phyloP scores from a whole-genome alignment of 2,329 filamentous ascomycete genomes.

The Triangularia verruculosa region DNA sequence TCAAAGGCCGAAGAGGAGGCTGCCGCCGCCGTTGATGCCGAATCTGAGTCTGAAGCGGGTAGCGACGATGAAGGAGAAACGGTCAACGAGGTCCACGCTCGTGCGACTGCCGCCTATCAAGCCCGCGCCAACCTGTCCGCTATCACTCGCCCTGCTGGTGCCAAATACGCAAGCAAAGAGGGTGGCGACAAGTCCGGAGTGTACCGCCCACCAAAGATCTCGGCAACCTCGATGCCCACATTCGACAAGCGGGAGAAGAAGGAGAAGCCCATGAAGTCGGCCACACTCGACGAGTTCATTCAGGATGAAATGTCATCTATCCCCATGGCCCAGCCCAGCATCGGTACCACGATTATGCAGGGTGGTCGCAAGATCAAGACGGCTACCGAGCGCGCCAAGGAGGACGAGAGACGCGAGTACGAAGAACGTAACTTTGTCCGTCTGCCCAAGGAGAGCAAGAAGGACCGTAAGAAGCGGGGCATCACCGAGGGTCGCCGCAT shows the following conservation, averaged over 20 bases:
- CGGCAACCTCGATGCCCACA: constrained; percentile 78
- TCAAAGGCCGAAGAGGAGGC: constrained; percentile 36
- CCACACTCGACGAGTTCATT: constrained; percentile 89
- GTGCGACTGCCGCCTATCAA: constrained; percentile 30
- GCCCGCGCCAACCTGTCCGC: constrained; percentile 38
- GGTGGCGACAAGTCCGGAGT: constrained; percentile 63
- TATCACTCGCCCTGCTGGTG: constrained; percentile 36
- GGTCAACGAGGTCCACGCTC: constrained; percentile 25
- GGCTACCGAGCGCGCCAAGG: constrained; percentile 68
- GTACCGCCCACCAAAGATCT: constrained; percentile 86
- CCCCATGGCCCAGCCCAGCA: constrained; percentile 81
- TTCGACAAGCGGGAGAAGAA: constrained; percentile 60
- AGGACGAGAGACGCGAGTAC: constrained; percentile 77
- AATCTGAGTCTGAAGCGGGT: constrained; percentile 34
- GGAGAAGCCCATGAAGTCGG: constrained; percentile 67
- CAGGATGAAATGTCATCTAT: constrained; percentile 77
- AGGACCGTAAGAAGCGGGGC: constrained; percentile 67
- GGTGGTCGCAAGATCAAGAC: constrained; percentile 79
- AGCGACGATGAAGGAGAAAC: constrained; percentile 35
- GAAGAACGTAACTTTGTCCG: constrained; percentile 92
- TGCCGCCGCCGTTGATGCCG: constrained; percentile 34
- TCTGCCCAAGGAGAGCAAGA: constrained; percentile 82
- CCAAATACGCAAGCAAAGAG: constrained; percentile 31
- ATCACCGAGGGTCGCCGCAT: constrained; percentile 57
- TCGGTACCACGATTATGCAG: constrained; percentile 81